These are phyloP conservation scores for Starmerella lactis-condensi DNA, from an alignment of 805 yeast species.

Conservation along the genomic window DNA sequence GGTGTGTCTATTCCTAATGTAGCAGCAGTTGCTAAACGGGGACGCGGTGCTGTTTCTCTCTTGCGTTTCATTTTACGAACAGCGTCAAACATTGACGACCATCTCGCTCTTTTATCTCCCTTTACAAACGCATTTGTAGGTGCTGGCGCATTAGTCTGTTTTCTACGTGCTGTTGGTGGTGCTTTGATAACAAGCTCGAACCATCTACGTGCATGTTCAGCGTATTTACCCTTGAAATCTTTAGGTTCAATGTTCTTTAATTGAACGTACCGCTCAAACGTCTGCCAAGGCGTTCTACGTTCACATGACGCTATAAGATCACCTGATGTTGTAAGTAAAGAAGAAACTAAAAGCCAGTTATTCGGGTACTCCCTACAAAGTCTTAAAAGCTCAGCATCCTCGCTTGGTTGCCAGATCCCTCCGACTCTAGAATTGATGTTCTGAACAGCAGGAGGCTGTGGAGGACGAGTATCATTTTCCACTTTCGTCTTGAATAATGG, in stretches of 20 bases:
- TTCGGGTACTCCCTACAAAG: slow-evolving; percentile 72
- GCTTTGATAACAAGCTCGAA: slow-evolving; percentile 76
- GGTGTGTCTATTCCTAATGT: not conserved
- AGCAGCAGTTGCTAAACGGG: slow-evolving; percentile 19
- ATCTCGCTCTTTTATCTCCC: slow-evolving; percentile 75
- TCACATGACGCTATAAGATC: slow-evolving; percentile 44
- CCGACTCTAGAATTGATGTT: slow-evolving; percentile 73
- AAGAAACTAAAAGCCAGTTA: slow-evolving; percentile 85
- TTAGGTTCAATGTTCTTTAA: slow-evolving; percentile 67
- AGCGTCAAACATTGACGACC: slow-evolving; percentile 97
- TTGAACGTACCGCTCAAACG: slow-evolving; percentile 90
- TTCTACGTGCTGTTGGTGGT: slow-evolving; percentile 70
- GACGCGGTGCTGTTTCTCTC: slow-evolving; percentile 58
- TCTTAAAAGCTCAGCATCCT: slow-evolving; percentile 61
- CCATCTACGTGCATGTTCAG: slow-evolving; percentile 77
- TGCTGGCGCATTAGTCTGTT: slow-evolving; percentile 86
- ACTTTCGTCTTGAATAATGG: slow-evolving; percentile 13
- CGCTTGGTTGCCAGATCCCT: slow-evolving; percentile 91
- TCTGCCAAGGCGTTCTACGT: slow-evolving; percentile 97
- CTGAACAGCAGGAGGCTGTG: slow-evolving; percentile 71
- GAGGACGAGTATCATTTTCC: slow-evolving; percentile 44
- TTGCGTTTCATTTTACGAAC: slow-evolving; percentile 77
- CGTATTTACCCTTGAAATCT: slow-evolving; percentile 75
- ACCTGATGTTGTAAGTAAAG: slow-evolving; percentile 32
- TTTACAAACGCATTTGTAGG: slow-evolving; percentile 81